A percentile compares a stretch with the other conserved stretches of the same genome.
Evolutionary conservation across 106 monocot genomes (phyloP).

Genomic region (Iris macrosiphon): DNA sequence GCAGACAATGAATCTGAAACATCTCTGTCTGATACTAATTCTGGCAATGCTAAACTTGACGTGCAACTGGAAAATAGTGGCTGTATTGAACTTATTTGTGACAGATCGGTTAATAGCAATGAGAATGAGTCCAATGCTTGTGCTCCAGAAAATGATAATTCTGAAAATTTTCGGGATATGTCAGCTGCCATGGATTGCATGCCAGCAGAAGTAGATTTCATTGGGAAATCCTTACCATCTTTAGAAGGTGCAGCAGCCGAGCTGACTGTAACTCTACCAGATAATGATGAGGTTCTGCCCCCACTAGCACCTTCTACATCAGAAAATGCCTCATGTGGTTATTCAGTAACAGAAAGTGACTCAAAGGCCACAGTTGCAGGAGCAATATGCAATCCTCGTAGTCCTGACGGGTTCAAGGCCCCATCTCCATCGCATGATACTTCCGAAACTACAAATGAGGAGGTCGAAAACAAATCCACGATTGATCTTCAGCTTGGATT

Average conservation of each 20-base stretch:
- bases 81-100: background rate
- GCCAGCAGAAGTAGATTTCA: background rate
- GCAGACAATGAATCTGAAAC: conserved; percentile 8
- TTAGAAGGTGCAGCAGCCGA: conserved; percentile 2
- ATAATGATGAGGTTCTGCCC: conserved; percentile 4
- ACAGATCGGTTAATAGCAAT: conserved; percentile 1
- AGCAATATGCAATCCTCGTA: background rate
- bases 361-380: background rate
- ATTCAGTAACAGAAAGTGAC: background rate
- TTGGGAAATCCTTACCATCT: no score
- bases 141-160: conserved; percentile 7
- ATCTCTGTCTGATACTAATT: conserved; percentile 1
- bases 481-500: conserved; percentile 1
- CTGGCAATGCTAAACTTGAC: conserved; percentile 8
- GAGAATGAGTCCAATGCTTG: background rate
- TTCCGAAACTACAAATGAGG: conserved; percentile 1
- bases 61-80: conserved; percentile 4
- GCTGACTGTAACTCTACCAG: conserved; percentile 1
- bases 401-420: conserved; percentile 4
- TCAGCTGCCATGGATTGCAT: conserved; percentile 4
- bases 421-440: background rate
- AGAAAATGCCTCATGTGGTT: no score
- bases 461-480: background rate
- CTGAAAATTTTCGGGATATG: conserved; percentile 11
- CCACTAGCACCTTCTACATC: no score